Base-by-base conservation (phyloP, 2,329 filamentous ascomycete genomes). In the Lasiodiplodia hormozganensis region DNA sequence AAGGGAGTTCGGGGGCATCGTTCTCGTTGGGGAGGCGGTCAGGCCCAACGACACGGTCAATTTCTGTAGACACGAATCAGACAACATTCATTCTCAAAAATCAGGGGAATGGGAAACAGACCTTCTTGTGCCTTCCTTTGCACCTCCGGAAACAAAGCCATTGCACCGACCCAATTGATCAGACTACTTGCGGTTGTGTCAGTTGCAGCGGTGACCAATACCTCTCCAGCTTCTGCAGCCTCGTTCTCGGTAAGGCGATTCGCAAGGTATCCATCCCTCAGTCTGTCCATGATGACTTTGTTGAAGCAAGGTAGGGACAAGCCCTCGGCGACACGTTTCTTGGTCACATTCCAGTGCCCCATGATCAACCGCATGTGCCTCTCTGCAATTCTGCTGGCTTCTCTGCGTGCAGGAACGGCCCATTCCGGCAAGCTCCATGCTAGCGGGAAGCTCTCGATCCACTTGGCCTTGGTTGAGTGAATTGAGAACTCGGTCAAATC, bases 381-480 rank as follows among this genome's bases (percentile, higher is more conserved):
- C 82, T 0, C 36, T 16, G 31, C 62, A 11, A 65, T 43, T 31
- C 21, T 25, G 11, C 18, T 14, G 1, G 82, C 83, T 38, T 82
- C 77, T 40, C 72, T 74, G 23, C 77, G 77, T 34, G 76, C 71
- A 0, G 84, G 82, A 18, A 82, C 31, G 0, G 68, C 60, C 21
- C 68, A 69, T 10, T 74, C 72, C 2, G 75, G 74, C 14, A 88
- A 74, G 3, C 70, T 69, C 25, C 82, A 77, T 1, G 86, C 70
- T 0, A 82, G 62, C 0, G 85, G 85, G 58, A 81, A 85, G 10
- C 81, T 74, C 67, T 86, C 83, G 2, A 85, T 73, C 62, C 62
- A 65, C n/a, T 34, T 31, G 18, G 10, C 14, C 4, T 21, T 18
- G 11, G 18, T 38, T 1, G 31, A 14, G 23, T 52, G 62, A 2